Base-by-base conservation (phyloP, 495 filamentous ascomycete species). In the Durotheca rogersii region DNA sequence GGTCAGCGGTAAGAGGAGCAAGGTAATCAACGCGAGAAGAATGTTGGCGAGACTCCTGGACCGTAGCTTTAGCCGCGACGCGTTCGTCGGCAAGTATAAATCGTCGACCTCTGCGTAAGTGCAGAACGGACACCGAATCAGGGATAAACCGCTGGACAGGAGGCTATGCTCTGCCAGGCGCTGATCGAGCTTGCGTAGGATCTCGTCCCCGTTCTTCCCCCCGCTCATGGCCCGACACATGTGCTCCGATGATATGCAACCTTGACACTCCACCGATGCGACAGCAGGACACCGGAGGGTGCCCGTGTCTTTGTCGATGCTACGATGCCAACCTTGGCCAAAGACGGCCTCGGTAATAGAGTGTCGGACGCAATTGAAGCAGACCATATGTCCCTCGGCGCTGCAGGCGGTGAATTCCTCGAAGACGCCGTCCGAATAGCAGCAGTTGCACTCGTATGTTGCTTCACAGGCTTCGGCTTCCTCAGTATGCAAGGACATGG, bases 121-220 rank as follows among this genome's bases (percentile, higher is more conserved):
- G 75, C 93, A 98, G 60, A 92, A 96, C 0, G 91, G 91, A 60
- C 93, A 98, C 23, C 83, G 81, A 40, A 95, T 70, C 10, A 96
- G 78, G n/a, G 83, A 82, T 12, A 95, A 67, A 14, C 80, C 72
- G 21, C 85, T 86, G 40, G 85, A 82, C 20, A 86, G 59, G 6
- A 98, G 75, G 1, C 71, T 76, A 51, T 94, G 87, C 10, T 82
- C 82, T 1, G 86, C 85, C 2, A 90, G 70, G 11, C 87, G 83
- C 51, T 88, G 82, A 53, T 95, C 85, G 7, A 98, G 78, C 53
- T 84, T 84, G 46, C 73, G 74, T 46, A 85, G 72, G 6, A 84
- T 78, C 61, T 90, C 87, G 25, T 72, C 63, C n/a, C 88, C 87
- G 35, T 81, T 79, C 55, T 76, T 80, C 38, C 82, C 80, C 7